Evolutionary conservation across 345 rosid species (phyloP).

Genomic region (Aurinia saxatilis): DNA sequence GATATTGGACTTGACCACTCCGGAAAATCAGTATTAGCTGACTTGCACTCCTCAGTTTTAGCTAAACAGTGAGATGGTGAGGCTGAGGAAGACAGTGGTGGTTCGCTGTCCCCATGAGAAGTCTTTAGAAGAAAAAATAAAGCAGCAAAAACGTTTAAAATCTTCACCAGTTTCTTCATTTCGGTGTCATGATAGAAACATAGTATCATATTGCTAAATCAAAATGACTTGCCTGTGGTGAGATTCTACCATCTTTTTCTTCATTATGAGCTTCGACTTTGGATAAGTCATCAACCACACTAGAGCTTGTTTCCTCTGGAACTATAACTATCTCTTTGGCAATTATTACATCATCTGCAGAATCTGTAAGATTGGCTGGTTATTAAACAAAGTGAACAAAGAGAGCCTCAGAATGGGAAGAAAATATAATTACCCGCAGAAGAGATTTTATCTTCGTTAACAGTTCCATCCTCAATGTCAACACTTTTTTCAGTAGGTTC

Average conservation of each 20-base stretch:
- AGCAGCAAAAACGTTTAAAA: neutral
- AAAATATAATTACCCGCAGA: slow-evolving; percentile 28
- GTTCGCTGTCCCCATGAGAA: slow-evolving; percentile 23
- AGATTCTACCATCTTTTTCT: slow-evolving; percentile 3
- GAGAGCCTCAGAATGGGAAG: slow-evolving; percentile 9
- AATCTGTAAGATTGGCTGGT: slow-evolving; percentile 5
- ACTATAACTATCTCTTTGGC: slow-evolving; percentile 29
- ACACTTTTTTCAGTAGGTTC: slow-evolving; percentile 23
- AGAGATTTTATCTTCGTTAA: slow-evolving; percentile 10
- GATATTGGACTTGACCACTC: slow-evolving; percentile 87
- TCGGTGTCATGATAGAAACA: neutral
- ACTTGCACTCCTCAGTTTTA: slow-evolving; percentile 39
- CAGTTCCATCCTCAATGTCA: slow-evolving; percentile 33
- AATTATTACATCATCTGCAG: slow-evolving; percentile 37
- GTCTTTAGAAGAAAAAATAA: slow-evolving; percentile 7
- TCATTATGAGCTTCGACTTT: slow-evolving; percentile 19
- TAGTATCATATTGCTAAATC: neutral
- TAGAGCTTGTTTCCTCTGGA: slow-evolving; percentile 24
- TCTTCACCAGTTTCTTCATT: slow-evolving; percentile 3
- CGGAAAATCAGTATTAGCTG: slow-evolving; percentile 33
- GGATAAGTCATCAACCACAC: slow-evolving; percentile 11
- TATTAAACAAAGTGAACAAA: slow-evolving; percentile 4
- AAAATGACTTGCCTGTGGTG: slow-evolving; percentile 22
- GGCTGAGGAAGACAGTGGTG: slow-evolving; percentile 13
- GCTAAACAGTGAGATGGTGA: slow-evolving; percentile 44